A percentile compares a stretch with the other conserved stretches of the same genome.
Evolutionary conservation across 495 filamentous ascomycete genomes (phyloP).

Genomic region (Neurospora africana): DNA sequence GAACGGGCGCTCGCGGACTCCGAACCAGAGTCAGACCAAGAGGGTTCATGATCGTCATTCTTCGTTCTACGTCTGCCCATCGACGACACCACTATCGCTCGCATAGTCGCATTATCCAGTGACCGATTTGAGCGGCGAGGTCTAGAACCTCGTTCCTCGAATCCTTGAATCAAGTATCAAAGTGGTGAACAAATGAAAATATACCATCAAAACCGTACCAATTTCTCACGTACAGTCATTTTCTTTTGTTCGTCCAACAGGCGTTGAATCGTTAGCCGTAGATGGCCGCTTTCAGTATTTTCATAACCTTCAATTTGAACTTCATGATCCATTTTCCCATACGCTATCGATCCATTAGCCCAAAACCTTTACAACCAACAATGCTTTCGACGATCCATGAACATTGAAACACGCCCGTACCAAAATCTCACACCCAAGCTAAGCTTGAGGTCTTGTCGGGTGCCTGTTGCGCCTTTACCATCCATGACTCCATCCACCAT

Average conservation of each 20-base stretch:
- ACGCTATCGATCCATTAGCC: neutral
- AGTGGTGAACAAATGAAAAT: neutral
- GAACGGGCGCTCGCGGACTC: neutral
- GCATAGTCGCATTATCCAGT: neutral
- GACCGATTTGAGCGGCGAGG: neutral
- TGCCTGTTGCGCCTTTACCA: neutral
- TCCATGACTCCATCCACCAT: neutral
- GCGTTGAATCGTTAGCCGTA: neutral
- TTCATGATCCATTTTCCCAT: neutral
- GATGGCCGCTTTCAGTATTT: neutral
- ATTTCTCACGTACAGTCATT: neutral
- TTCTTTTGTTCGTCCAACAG: neutral
- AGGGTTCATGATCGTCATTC: neutral
- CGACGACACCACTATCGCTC: neutral
- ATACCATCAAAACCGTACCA: neutral
- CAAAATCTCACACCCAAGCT: neutral
- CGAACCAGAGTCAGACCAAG: neutral
- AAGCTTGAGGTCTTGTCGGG: neutral
- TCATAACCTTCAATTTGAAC: neutral
- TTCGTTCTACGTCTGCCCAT: neutral
- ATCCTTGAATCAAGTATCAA: neutral
- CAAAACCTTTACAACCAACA: neutral
- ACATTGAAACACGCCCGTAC: neutral
- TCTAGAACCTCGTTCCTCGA: neutral
- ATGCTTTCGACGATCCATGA: neutral